Base-by-base conservation (phyloP, 441 rosid species). In the Raphanus hybrid region DNA sequence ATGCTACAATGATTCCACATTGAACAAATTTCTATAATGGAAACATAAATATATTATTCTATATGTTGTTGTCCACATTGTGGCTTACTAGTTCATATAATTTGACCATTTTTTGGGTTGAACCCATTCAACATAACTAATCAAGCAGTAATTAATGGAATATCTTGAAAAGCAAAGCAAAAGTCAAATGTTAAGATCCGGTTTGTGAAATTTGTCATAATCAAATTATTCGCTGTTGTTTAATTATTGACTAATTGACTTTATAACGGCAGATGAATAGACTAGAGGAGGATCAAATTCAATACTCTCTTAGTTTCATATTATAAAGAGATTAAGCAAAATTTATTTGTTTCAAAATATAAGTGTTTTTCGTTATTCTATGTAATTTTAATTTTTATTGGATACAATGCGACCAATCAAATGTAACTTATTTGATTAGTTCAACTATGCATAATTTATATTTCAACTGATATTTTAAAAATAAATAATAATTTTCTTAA, bases 51-150 rank as follows among this genome's bases (percentile, higher is more conserved):
- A 58, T 29, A 41, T 55, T 54, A 16, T 27, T 74, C 34, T 67
- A 7, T 58, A 67, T 67, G 20, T 67, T 66, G 20, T 67, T 75
- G 67, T 67, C 73, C 72, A 75, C 78, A 75, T 75, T 67, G 67
- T 75, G 72, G 72, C 61, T 43, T 11, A 41, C 67, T 75, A 66
- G 1, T 27, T 67, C 18, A 55, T 29, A 75, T 8, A 16, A 15
- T 18, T 67, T 75, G 48, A 75, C 73, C 50, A 54, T 26, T 12
- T 74, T 29, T 66, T 58, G 48, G 59, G 29, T 16, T 11, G 65
- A 57, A 50, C 59, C 20, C 59, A 74, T 57, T 66, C 58, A 11
- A 6, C 45, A 45, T 29, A 75, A 67, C 48, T 41, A 75, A 75
- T 67, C 67, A 75, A 67, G 50, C 52, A 75, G 67, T 67, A 67